phyloP scores from a whole-genome alignment of 208 protist species.

The Crithidia brevicula region DNA sequence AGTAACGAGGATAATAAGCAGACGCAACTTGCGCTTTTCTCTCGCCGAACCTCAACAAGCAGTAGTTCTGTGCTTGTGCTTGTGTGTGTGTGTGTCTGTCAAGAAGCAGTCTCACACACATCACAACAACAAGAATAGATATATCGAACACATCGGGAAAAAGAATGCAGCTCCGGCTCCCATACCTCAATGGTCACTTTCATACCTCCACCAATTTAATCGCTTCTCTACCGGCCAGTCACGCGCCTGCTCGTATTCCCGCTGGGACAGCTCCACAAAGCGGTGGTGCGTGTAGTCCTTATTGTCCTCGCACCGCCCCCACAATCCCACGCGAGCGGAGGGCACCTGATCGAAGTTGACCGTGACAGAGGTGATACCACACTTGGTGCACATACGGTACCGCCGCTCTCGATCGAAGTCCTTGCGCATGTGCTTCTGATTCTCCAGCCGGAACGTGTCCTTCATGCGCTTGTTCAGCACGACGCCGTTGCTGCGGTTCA shows the following conservation, averaged over 20 bases:
- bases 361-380: slow-evolving; percentile 87
- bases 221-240: slow-evolving; percentile 78
- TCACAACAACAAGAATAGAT: background rate
- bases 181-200: slow-evolving; percentile 20
- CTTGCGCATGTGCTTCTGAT: slow-evolving; percentile 80
- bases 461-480: slow-evolving; percentile 74
- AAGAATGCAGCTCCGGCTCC: background rate
- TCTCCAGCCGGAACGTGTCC: slow-evolving; percentile 82
- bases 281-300: slow-evolving; percentile 91
- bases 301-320: slow-evolving; percentile 80
- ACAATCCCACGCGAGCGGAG: slow-evolving; percentile 82
- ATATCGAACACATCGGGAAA: background rate
- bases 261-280: slow-evolving; percentile 66
- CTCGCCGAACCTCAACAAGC: too few relatives aligned
- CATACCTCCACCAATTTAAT: slow-evolving; percentile 86
- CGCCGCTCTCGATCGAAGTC: slow-evolving; percentile 68
- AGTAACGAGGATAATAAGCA: too few relatives aligned
- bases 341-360: slow-evolving; percentile 88
- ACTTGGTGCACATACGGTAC: slow-evolving; percentile 85
- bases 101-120: too few relatives aligned
- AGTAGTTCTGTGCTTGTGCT: too few relatives aligned
- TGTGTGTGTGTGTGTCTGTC: too few relatives aligned
- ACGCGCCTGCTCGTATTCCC: slow-evolving; percentile 76
- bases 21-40: too few relatives aligned
- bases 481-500: slow-evolving; percentile 52